Evolutionary conservation across 768 basidiomycete species (phyloP), one percentile per base, ranked within the genome.

Genomic region (Leucocoprinus birnbaumii): DNA sequence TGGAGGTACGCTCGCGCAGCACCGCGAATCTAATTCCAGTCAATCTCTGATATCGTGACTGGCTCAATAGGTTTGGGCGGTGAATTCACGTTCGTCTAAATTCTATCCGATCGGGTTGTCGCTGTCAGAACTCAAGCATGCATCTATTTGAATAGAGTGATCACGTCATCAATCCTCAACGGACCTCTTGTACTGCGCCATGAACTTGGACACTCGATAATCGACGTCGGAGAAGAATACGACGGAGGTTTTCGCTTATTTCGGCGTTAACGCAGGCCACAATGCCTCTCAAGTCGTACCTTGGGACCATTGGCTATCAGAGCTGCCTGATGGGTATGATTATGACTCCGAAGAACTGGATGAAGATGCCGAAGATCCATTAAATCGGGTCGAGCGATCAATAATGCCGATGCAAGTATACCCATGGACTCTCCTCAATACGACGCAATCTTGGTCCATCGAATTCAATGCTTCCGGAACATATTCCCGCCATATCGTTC

Each of bases 181-280:
- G 89, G 89, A 0, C 80, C 87, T 16, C 77, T 88, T 18, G 87
- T 91, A 5, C 77, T 91, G 26, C 80, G 88, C 5, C 89, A 90
- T 62, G 89, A 91, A 66, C 80, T 91, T 1, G 89, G 89, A 0
- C 89, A 92, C 68, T 89, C 87, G 21, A 81, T 91, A 46, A 87
- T 91, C 60, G 71, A 81, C 6, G 84, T 89, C 18, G 90, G 90
- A 3, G 90, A 91, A 68, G 89, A 91, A 69, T 91, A 92, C 63
- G 90, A 91, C 59, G 89, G 89, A 11, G 89, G 87, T 3, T 82
- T n/a, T 68, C 57, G 84, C 74, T 2, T 92, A 91, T 66, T 88
- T 78, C 61, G 89, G 89, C 14, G 74, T 77, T 34, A 89, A 92
- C 62, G 79, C 86, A 3, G 74, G 76, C 24, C 69, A 78, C 43